Percentiles rank a stretch among this genome's conserved stretches.
These are phyloP conservation scores for Steccherinum ochraceum DNA, from an alignment of 768 basidiomycete species.

Conservation along the genomic window DNA sequence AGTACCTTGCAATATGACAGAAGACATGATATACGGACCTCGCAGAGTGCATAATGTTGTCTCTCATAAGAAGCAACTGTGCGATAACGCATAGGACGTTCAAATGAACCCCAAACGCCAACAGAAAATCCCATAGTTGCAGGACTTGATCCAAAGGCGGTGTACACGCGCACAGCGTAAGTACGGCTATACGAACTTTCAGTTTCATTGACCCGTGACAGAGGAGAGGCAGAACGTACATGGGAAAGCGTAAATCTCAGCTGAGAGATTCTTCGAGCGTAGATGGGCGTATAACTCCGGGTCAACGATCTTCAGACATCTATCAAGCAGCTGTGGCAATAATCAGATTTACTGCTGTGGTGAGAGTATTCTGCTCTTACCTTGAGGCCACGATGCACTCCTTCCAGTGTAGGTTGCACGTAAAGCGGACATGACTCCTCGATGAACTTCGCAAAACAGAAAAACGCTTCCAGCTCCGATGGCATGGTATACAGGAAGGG, in stretches of 20 bases:
- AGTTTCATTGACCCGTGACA: not conserved
- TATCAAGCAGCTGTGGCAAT: constrained; percentile 73
- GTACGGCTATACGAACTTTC: constrained; percentile 57
- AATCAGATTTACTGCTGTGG: not conserved
- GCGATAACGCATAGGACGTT: constrained; percentile 98
- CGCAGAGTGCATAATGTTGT: constrained; percentile 80
- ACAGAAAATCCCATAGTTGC: constrained; percentile 93
- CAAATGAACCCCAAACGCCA: constrained; percentile 94
- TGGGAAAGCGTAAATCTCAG: constrained; percentile 96
- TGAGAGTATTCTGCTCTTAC: constrained; percentile 34
- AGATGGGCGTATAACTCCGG: constrained; percentile 77
- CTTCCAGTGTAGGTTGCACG: constrained; percentile 92
- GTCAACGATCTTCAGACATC: constrained; percentile 89
- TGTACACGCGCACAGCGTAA: constrained; percentile 95
- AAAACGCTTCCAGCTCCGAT: constrained; percentile 97
- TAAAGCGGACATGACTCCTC: constrained; percentile 94
- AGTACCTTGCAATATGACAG: not conserved
- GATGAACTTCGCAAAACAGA: constrained; percentile 93
- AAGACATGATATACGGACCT: constrained; percentile 50
- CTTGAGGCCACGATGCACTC: constrained; percentile 91
- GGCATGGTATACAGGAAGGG: constrained; percentile 98
- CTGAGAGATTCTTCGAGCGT: constrained; percentile 85
- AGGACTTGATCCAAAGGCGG: constrained; percentile 94
- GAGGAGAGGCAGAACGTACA: constrained; percentile 45
- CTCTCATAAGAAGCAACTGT: constrained; percentile 83